phyloP scores from a whole-genome alignment of 495 filamentous ascomycete genomes.

The Penicillium coprophilum region DNA sequence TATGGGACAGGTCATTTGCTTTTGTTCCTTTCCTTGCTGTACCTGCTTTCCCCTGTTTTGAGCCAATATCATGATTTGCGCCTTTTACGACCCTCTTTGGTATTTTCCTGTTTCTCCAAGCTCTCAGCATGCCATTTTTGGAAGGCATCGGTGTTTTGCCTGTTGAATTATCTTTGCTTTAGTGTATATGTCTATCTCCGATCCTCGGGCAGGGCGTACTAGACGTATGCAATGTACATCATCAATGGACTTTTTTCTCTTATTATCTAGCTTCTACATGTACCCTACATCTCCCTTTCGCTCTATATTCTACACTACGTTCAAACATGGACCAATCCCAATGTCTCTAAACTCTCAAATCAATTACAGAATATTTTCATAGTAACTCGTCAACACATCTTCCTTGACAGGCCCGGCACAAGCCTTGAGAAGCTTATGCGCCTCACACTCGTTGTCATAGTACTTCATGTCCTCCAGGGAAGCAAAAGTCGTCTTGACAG shows the following conservation, averaged over 20 bases:
- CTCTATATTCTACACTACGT: not conserved
- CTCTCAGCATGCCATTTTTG: constrained; percentile 14
- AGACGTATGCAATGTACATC: constrained; percentile 35
- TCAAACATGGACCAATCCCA: not conserved
- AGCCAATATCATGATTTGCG: constrained; percentile 16
- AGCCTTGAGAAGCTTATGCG: constrained; percentile 61
- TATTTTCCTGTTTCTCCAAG: not conserved
- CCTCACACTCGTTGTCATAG: constrained; percentile 64
- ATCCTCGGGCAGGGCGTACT: constrained; percentile 12
- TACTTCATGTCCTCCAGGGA: constrained; percentile 67
- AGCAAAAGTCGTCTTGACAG: constrained; percentile 58
- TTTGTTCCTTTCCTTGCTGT: not conserved
- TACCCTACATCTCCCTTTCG: not conserved
- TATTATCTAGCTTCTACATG: not conserved
- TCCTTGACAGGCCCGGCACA: constrained; percentile 34
- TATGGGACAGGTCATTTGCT: constrained; percentile 22
- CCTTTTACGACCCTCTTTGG: not conserved
- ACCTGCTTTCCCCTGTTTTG: constrained; percentile 2
- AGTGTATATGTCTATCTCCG: not conserved
- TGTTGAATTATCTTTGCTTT: constrained; percentile 10
- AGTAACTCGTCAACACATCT: constrained; percentile 52
- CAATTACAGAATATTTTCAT: constrained; percentile 43
- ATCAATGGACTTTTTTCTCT: constrained; percentile 22
- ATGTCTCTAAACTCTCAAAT: not conserved
- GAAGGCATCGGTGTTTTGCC: constrained; percentile 20